phyloP scores from a whole-genome alignment of 192 early-diverging fungal genomes.

The Coemansia sp. region DNA sequence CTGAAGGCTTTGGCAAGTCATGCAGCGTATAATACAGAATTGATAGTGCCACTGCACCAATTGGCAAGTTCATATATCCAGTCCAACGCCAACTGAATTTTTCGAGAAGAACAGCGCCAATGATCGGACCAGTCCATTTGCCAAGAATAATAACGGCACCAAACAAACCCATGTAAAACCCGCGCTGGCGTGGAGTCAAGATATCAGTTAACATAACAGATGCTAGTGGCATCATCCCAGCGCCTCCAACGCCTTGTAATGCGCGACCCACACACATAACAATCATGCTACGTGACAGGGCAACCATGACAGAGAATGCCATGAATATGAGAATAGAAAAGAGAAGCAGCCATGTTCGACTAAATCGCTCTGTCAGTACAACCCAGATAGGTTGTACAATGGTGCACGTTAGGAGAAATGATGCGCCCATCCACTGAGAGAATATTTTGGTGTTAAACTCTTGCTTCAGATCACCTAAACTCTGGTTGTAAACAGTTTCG shows the following conservation, averaged over 20 bases:
- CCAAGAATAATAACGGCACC: slow-evolving; percentile 65
- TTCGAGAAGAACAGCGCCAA: slow-evolving; percentile 74
- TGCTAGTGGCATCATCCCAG: slow-evolving; percentile 66
- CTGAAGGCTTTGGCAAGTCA: slow-evolving; percentile 55
- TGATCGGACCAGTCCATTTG: slow-evolving; percentile 71
- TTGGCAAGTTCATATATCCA: slow-evolving; percentile 80
- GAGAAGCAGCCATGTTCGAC: slow-evolving; percentile 43
- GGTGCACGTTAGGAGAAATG: slow-evolving; percentile 71
- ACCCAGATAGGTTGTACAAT: slow-evolving; percentile 81
- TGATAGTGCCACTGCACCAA: slow-evolving; percentile 60
- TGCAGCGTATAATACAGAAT: slow-evolving; percentile 63
- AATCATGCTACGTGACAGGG: slow-evolving; percentile 36
- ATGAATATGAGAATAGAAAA: slow-evolving; percentile 52
- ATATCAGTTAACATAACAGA: slow-evolving; percentile 81
- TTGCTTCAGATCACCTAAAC: slow-evolving; percentile 67
- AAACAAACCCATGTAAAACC: slow-evolving; percentile 70
- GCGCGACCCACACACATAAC: slow-evolving; percentile 70
- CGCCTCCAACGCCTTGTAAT: slow-evolving; percentile 75
- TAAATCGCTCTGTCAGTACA: slow-evolving; percentile 80
- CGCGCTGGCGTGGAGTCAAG: slow-evolving; percentile 66
- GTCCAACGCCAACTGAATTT: slow-evolving; percentile 66
- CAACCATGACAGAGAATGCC: slow-evolving; percentile 56
- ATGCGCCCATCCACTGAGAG: slow-evolving; percentile 82
- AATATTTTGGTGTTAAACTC: slow-evolving; percentile 69
- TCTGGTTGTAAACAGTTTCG: slow-evolving; percentile 81